These are phyloP conservation scores for Eutrema yunnanense DNA, from an alignment of 345 rosid species.

Conservation along the genomic window DNA sequence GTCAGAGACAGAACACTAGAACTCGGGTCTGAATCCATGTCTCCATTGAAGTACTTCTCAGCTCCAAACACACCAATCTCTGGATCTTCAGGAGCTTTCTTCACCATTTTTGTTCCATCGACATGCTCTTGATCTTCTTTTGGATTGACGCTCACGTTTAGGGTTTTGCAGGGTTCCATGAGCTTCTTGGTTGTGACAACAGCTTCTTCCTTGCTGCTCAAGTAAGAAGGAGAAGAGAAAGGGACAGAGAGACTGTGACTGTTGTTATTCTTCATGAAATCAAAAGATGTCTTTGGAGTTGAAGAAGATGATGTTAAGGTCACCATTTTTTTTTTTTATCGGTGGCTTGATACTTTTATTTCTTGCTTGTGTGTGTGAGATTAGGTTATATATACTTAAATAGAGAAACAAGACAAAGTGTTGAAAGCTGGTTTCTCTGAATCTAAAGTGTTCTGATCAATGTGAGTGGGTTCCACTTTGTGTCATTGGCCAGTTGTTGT, in stretches of 20 bases:
- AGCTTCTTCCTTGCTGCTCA: constrained; percentile 38
- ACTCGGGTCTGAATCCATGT: constrained; percentile 36
- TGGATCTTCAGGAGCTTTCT: constrained; percentile 47
- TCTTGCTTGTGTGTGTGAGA: background rate
- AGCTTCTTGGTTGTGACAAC: constrained; percentile 32
- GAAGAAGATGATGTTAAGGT: constrained; percentile 24
- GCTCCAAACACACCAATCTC: constrained; percentile 86
- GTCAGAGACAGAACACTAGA: constrained; percentile 35
- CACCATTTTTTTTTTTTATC: background rate
- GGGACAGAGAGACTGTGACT: background rate
- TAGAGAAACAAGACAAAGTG: constrained; percentile 5
- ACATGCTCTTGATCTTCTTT: background rate
- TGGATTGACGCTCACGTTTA: constrained; percentile 13
- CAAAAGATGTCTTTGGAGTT: constrained; percentile 31
- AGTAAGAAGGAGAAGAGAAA: constrained; percentile 35
- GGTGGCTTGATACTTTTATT: background rate
- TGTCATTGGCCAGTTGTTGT: constrained; percentile 23
- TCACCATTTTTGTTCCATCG: background rate
- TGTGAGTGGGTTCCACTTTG: constrained; percentile 24
- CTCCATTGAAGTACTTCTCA: constrained; percentile 76
- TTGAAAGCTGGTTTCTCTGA: constrained; percentile 19
- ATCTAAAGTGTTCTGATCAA: constrained; percentile 10
- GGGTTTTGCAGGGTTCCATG: constrained; percentile 26
- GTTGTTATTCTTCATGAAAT: constrained; percentile 18
- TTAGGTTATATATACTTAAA: constrained; percentile 24